Base-by-base conservation (phyloP, 768 basidiomycete genomes). In the Boletus coccyginus region DNA sequence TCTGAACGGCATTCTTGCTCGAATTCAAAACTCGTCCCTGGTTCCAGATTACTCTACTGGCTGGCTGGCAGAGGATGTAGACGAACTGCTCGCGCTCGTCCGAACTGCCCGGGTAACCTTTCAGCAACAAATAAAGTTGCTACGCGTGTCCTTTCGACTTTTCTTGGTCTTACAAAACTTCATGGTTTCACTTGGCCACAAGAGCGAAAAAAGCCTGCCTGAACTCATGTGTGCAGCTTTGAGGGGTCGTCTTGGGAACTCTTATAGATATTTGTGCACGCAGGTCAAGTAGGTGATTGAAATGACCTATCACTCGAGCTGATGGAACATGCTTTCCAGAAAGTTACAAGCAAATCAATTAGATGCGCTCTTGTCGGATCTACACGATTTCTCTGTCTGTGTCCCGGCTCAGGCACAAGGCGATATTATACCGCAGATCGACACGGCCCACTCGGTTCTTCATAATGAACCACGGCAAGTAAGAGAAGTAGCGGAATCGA, bases 61-160 rank as follows among this genome's bases (percentile, higher is more conserved):
- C 13, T 72, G 73, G 74, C 56, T 55, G 36, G 53, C 65, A 9
- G 63, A 58, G 13, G 62, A 70, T 24, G 57, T 74, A 21, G 51
- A 70, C 7, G 57, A 66, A 16, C 51, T 82, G 2, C 57, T 80
- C 40, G 47, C 55, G 10, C 57, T 64, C 4, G 60, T 84, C 11
- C 71, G 76, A 43, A 62, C 63, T 13, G 78, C 79, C 7, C 78
- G 80, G 3, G 33, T 40, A 2, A 53, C 63, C 5, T 76, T 82
- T 50, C 68, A 60, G n/a, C 54, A 53, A 48, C 67, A 62, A 14
- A 66, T 69, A 8, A 67, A 68, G 21, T 55, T 67, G 19, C 56
- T 82, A 41, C 78, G 81, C 3, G 61, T 84, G 2, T 82, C 77
- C 8, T 82, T 85, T 58, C 68, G 72, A 17, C 49, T 87, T 17